Conservation (phyloP, 83 land plant genomes). For the Thuja plicata region DNA sequence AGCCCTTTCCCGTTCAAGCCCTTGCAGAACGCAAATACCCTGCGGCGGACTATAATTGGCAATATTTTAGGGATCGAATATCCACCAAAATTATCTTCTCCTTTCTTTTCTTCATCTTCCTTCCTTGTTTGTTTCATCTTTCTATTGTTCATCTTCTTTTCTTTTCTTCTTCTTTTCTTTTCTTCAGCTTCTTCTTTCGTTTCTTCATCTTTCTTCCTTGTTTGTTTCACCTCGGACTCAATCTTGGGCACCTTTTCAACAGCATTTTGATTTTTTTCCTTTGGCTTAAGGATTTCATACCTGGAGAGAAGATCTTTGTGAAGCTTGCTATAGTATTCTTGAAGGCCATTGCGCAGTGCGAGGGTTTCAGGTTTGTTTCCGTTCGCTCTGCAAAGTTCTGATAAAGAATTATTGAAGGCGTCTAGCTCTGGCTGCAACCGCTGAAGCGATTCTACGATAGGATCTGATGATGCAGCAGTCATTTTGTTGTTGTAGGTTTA, state of each 20-base stretch:
- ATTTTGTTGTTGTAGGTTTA: not conserved
- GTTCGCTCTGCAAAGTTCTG: not conserved
- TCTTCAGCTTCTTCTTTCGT: too few relatives aligned
- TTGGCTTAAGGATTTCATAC: not conserved
- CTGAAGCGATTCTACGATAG: not conserved
- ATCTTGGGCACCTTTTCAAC: not conserved
- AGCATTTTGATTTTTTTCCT: not conserved
- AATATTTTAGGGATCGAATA: not conserved
- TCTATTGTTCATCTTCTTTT: too few relatives aligned
- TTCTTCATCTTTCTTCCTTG: not conserved
- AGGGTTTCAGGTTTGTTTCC: not conserved
- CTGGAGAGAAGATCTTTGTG: not conserved
- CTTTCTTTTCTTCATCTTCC: too few relatives aligned
- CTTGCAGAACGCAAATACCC: not conserved
- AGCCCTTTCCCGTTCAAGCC: not conserved
- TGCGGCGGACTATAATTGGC: not conserved
- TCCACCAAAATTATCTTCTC: not conserved
- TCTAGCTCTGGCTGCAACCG: not conserved
- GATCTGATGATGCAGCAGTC: not conserved
- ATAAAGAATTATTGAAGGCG: not conserved
- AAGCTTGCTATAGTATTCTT: not conserved
- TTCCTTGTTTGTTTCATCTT: too few relatives aligned
- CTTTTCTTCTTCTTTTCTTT: too few relatives aligned
- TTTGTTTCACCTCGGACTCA: not conserved
- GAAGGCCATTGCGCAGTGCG: not conserved